Conservation (phyloP, 345 rosid species). For the Eutrema heterophyllum region DNA sequence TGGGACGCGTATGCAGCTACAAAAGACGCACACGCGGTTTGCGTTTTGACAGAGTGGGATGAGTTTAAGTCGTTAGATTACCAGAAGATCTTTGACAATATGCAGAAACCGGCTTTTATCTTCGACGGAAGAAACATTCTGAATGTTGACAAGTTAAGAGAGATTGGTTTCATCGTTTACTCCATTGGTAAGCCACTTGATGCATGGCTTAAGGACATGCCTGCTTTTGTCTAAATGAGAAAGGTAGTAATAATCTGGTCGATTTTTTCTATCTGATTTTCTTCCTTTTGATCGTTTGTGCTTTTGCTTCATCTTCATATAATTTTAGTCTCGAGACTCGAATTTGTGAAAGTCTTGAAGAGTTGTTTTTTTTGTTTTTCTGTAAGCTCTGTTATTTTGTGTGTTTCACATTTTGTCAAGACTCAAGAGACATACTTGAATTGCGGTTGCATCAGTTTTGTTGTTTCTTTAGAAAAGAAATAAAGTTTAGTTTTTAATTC, state of each 20-base stretch:
- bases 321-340: conserved; percentile 2
- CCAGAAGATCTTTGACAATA: conserved; percentile 71
- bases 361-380: background rate
- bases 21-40: conserved; percentile 75
- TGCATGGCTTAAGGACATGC: conserved; percentile 38
- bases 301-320: conserved; percentile 8
- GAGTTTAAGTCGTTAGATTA: conserved; percentile 81
- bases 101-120: conserved; percentile 92
- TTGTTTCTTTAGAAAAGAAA: conserved; percentile 8
- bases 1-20: conserved; percentile 90
- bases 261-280: background rate
- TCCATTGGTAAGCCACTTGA: conserved; percentile 38
- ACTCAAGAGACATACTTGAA: background rate
- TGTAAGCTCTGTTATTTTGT: conserved; percentile 2
- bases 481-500: background rate
- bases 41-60: conserved; percentile 90
- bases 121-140: conserved; percentile 80
- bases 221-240: conserved; percentile 27
- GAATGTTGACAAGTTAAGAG: conserved; percentile 47
- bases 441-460: conserved; percentile 6
- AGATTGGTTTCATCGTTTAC: conserved; percentile 90
- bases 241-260: background rate
- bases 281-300: background rate
- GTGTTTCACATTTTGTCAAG: conserved; percentile 9
- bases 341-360: background rate